phyloP scores from a whole-genome alignment of 371 early-diverging fungal genomes.

The Thermomucor indicae-seudaticae region DNA sequence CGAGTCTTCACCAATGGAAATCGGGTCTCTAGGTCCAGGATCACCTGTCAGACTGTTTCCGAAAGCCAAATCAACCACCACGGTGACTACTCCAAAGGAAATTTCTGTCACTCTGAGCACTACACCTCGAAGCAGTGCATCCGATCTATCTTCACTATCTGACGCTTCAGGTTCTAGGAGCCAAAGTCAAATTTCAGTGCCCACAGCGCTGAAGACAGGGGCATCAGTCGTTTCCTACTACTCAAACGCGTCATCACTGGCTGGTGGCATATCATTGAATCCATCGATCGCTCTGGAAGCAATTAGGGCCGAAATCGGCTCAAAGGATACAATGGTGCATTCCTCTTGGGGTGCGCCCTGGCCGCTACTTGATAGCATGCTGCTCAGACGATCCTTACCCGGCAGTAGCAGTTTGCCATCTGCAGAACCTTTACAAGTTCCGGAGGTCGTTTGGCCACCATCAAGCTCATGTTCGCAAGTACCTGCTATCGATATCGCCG shows the following conservation, averaged over 20 bases:
- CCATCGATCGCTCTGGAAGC: constrained; percentile 29
- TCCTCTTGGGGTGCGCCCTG: constrained; percentile 36
- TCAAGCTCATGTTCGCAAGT: too few relatives aligned
- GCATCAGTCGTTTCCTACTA: constrained; percentile 3
- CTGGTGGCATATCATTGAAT: constrained; percentile 14
- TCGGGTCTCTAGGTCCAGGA: constrained; percentile 6
- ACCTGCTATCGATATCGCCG: constrained; percentile 3
- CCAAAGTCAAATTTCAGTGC: too few relatives aligned
- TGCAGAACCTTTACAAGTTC: too few relatives aligned
- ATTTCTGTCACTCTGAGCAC: constrained; percentile 20
- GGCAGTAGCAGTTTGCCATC: background rate
- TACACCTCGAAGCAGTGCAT: background rate
- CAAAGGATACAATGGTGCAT: constrained; percentile 1
- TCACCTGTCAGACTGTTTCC: constrained; percentile 7
- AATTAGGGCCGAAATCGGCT: background rate
- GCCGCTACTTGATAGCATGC: constrained; percentile 22
- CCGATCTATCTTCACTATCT: background rate
- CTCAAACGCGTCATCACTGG: constrained; percentile 3
- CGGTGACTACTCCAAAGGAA: constrained; percentile 17
- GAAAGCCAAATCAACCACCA: constrained; percentile 25
- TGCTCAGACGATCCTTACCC: background rate
- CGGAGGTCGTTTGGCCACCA: too few relatives aligned
- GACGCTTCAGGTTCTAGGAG: background rate
- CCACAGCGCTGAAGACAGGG: too few relatives aligned
- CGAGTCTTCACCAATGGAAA: background rate